Base-by-base conservation (phyloP, 768 basidiomycete genomes). In the Tricholoma hemisulphureum region DNA sequence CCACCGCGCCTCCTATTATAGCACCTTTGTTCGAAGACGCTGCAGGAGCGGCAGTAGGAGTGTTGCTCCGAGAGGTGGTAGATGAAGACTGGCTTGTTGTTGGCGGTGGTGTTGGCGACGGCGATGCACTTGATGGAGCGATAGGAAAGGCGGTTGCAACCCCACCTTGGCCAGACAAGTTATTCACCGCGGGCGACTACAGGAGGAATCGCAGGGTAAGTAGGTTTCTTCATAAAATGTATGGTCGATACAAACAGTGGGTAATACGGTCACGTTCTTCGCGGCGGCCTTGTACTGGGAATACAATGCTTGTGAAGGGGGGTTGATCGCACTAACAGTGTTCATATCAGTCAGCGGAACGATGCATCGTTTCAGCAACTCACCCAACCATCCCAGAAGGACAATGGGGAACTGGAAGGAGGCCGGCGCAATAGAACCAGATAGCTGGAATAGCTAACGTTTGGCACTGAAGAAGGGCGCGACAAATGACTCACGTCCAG, bases 331-430 rank as follows among this genome's bases (percentile, higher is more conserved):
- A 4, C 77, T 77, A 49, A 10, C 32, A 4, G 8, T 20, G 34
- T 6, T 11, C 39, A 51, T 34, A 57, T 24, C 26, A 16, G 51
- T 46, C 28, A 45, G 48, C 26, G 24, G 34, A 23, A 21, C 8
- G 29, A 23, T 11, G 26, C 10, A 11, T 16, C 20, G 6, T 8
- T 8, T 49, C 16, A 2, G 24, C n/a, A 6, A 66, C 73, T 60
- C 57, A 75, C 76, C 75, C 76, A 32, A 77, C 77, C 74, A 75
- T 77, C 23, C 74, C 74, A 4, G 72, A 61, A 18, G 62, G 59
- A 63, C 77, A 79, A 54, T 77, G 78, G n/a, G 69, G 69, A 10
- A 62, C 49, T 4, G 75, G 77, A 14, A 62, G 53, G n/a, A 61
- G 71, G 21, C 67, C 68, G 48, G 69, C 63, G 53, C 76, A 78